phyloP scores from a whole-genome alignment of 2,329 filamentous ascomycete species.

The Arthrobotrys entomopaga region DNA sequence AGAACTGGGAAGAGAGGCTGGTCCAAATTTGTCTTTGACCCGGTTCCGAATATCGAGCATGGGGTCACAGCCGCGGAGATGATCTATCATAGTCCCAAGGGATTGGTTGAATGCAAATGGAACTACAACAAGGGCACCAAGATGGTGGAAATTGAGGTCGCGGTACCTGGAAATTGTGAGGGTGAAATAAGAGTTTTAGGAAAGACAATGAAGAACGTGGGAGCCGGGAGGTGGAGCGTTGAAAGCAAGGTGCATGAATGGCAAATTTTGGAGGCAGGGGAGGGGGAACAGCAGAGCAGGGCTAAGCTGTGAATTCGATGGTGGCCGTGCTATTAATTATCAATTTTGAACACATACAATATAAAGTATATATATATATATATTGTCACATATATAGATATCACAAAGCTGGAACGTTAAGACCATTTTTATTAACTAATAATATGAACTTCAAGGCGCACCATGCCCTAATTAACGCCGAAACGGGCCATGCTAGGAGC shows the following conservation, averaged over 20 bases:
- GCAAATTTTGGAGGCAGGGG: conserved; percentile 26
- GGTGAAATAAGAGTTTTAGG: conserved; percentile 34
- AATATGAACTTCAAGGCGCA: too few relatives aligned
- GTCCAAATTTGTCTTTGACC: conserved; percentile 37
- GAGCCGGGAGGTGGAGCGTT: conserved; percentile 25
- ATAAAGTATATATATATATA: too few relatives aligned
- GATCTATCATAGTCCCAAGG: conserved; percentile 27
- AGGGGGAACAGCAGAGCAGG: neutral
- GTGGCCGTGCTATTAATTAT: too few relatives aligned
- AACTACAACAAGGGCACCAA: conserved; percentile 20
- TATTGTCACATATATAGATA: too few relatives aligned
- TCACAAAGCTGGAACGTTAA: too few relatives aligned
- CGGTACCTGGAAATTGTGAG: conserved; percentile 35
- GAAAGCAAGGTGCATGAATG: conserved; percentile 23
- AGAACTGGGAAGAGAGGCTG: conserved; percentile 1
- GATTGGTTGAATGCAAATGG: conserved; percentile 38
- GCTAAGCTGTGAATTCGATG: neutral
- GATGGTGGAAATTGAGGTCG: conserved; percentile 28
- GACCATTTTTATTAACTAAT: too few relatives aligned
- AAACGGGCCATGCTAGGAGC: too few relatives aligned
- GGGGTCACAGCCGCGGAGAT: conserved; percentile 27
- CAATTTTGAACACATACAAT: too few relatives aligned
- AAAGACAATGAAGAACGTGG: conserved; percentile 28
- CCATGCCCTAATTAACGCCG: too few relatives aligned
- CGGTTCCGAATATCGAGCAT: conserved; percentile 36